These are phyloP conservation scores for Candida coquimbonensis DNA, from an alignment of 805 yeast species.

Conservation along the genomic window DNA sequence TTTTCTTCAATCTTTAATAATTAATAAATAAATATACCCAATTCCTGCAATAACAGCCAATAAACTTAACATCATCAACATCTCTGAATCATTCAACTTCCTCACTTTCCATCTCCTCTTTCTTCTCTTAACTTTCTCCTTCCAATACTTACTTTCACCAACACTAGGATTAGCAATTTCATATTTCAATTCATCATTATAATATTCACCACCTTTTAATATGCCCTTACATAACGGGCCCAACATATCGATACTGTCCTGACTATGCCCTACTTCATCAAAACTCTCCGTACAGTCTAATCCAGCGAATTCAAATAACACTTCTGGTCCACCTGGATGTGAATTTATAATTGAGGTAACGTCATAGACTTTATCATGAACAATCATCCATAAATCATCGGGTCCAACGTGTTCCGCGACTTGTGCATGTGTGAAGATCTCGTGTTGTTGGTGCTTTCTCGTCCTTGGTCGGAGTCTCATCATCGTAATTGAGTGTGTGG, in stretches of 20 bases:
- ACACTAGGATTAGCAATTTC: slow-evolving; percentile 15
- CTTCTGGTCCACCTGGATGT: slow-evolving; percentile 71
- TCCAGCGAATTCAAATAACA: slow-evolving; percentile 71
- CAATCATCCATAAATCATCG: slow-evolving; percentile 71
- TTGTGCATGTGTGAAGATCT: slow-evolving; percentile 10
- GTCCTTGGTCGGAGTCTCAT: neutral
- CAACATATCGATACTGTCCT: slow-evolving; percentile 80
- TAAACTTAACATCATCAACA: slow-evolving; percentile 3
- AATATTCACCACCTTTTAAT: no score
- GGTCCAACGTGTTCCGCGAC: slow-evolving; percentile 14
- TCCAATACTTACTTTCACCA: slow-evolving; percentile 19
- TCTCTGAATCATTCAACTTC: slow-evolving; percentile 8
- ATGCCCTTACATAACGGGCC: slow-evolving; percentile 61
- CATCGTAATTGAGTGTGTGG: no score
- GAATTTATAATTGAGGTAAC: slow-evolving; percentile 57
- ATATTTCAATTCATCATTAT: no score
- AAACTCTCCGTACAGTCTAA: slow-evolving; percentile 73
- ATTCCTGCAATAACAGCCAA: slow-evolving; percentile 16
- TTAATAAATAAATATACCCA: slow-evolving; percentile 11
- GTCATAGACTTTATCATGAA: slow-evolving; percentile 76
- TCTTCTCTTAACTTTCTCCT: slow-evolving; percentile 5
- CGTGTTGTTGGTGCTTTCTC: neutral
- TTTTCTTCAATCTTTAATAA: neutral
- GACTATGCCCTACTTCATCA: slow-evolving; percentile 95
- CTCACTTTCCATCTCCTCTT: slow-evolving; percentile 1